Evolutionary conservation across 805 yeast genomes (phyloP), one percentile per base, ranked within the genome.

Genomic region (Candida nitratophila): DNA sequence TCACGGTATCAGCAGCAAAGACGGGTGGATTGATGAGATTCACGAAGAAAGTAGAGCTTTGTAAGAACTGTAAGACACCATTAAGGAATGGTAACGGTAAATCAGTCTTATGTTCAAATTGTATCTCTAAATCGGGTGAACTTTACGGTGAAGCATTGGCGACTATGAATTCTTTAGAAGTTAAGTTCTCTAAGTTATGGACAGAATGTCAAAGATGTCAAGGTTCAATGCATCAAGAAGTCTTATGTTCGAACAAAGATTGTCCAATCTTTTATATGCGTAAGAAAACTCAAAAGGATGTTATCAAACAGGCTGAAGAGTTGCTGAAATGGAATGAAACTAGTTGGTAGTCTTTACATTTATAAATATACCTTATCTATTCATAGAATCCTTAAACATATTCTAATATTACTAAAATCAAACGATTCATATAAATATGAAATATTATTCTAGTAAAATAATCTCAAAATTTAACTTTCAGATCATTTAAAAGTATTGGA

Each of bases 241-340:
- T 93, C 3, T 69, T 91, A 21, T 93, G 99, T 63, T 82, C 96
- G 0, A 88, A 91, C 52, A 89, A 90, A 52, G 98, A 93, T 63
- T 93, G 99, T 67, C 96, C 97, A 1, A 93, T 93, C 32, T 93
- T 93, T 57, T 93, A 93, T 62, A 93, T 93, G 99, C 74, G 99
- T 57, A 90, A 79, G 63, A 83, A 84, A 58, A 85, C 83, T 9
- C 91, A 84, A 55, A 85, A 83, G 60, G 95, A 86, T 54, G 74
- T 81, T 8, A 60, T 66, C 30, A 70, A 69, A 33, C 83, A 80
- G 45, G 67, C 78, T 9, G 61, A 60, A 24, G 91, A 86, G 55
- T 59, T 86, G 47, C 65, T 64, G 22, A 78, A 80, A 57, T 85
- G 88, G 81, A 86, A 83, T 48, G 68, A 70, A 20, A 76, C 80